Evolutionary conservation across 192 early-diverging fungal genomes (phyloP).

Genomic region (Phlyctochytrium bullatum): DNA sequence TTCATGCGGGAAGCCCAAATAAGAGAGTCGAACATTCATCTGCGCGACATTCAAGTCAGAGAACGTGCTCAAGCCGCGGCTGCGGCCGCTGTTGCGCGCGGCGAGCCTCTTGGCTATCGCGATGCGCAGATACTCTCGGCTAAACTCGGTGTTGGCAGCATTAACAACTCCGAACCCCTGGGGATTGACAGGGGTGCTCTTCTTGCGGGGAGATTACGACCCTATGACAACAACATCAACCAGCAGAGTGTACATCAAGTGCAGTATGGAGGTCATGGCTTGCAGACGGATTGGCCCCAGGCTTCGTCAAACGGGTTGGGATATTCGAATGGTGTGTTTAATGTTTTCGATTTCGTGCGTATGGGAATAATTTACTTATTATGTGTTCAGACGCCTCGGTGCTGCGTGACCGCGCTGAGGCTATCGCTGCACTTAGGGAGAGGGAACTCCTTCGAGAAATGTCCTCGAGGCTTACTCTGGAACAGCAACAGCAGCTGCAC

Average conservation of each 20-base stretch:
- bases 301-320: neutral
- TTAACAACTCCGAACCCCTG: neutral
- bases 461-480: neutral
- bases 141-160: neutral
- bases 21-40: constrained; percentile 35
- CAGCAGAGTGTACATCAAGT: neutral
- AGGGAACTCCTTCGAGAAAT: neutral
- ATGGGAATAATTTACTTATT: too few relatives aligned
- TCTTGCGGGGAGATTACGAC: neutral
- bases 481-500: constrained; percentile 1
- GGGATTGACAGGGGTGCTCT: neutral
- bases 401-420: neutral
- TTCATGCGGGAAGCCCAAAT: constrained; percentile 41
- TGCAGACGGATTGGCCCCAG: neutral
- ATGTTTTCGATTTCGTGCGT: neutral
- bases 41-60: constrained; percentile 32
- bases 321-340: neutral
- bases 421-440: neutral
- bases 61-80: constrained; percentile 18
- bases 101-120: neutral
- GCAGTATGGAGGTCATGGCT: neutral
- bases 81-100: neutral
- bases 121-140: neutral
- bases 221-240: neutral
- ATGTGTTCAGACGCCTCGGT: too few relatives aligned